Conservation (phyloP, 2,329 filamentous ascomycete species). For the Pestalotiopsis sp. region DNA sequence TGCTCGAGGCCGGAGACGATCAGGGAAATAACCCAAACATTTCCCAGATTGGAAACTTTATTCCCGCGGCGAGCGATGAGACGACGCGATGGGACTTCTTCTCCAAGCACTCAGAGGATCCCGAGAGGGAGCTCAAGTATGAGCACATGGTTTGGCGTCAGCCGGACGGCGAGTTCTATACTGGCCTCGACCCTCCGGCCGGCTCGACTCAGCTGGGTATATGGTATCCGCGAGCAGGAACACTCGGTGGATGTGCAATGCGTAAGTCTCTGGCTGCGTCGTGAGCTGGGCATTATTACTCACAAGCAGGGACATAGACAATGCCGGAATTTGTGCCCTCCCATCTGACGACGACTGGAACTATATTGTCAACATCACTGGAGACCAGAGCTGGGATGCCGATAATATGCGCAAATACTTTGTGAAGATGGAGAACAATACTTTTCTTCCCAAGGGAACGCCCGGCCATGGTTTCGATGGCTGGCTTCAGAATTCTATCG, state of each 20-base stretch:
- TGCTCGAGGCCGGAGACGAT: constrained; percentile 60
- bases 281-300: not conserved
- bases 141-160: constrained; percentile 32
- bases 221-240: constrained; percentile 36
- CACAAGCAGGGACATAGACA: not conserved
- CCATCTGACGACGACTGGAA: constrained; percentile 34
- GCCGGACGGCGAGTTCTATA: constrained; percentile 32
- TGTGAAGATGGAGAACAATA: constrained; percentile 29
- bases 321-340: constrained; percentile 27
- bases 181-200: constrained; percentile 33
- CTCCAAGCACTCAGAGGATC: constrained; percentile 56
- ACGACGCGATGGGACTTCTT: constrained; percentile 57
- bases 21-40: constrained; percentile 32
- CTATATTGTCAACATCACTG: constrained; percentile 30
- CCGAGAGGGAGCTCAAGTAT: constrained; percentile 49
- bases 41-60: constrained; percentile 33
- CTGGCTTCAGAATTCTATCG: constrained; percentile 31
- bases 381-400: constrained; percentile 30
- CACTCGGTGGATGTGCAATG: constrained; percentile 36
- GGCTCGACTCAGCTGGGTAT: constrained; percentile 34
- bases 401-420: constrained; percentile 29
- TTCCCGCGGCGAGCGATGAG: constrained; percentile 43
- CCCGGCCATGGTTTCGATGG: constrained; percentile 31
- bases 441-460: constrained; percentile 25
- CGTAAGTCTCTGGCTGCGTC: constrained; percentile 21